Conservation (phyloP, 768 basidiomycete species). For the Crepidotus variabilis region DNA sequence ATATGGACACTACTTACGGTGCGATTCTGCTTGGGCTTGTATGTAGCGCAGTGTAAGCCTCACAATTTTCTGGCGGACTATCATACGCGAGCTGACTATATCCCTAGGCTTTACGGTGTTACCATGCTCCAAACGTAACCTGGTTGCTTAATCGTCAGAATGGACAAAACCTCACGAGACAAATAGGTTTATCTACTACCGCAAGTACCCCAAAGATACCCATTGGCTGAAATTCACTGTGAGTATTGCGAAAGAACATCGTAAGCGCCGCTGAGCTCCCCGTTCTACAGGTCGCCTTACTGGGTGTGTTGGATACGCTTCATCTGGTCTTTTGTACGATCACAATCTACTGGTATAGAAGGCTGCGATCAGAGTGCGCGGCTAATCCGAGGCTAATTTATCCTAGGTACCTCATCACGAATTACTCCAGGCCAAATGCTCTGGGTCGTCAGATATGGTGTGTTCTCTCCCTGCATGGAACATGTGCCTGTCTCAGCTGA, state of each 20-base stretch:
- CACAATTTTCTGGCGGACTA: no score
- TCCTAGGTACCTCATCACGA: conserved; percentile 42
- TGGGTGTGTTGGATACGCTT: conserved; percentile 40
- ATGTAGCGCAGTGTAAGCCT: conserved; percentile 38
- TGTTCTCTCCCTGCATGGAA: conserved; percentile 6
- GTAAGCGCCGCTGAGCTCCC: not conserved
- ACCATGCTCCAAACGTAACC: conserved; percentile 41
- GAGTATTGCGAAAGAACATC: conserved; percentile 5
- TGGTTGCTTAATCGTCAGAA: conserved; percentile 12
- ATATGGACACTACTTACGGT: conserved; percentile 44
- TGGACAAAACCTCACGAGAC: not conserved
- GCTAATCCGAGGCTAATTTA: not conserved
- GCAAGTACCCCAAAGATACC: conserved; percentile 38
- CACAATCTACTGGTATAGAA: conserved; percentile 42
- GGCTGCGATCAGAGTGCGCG: not conserved
- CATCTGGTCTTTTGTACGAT: conserved; percentile 43
- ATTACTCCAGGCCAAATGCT: conserved; percentile 35
- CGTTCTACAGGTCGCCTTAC: conserved; percentile 28
- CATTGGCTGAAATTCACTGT: conserved; percentile 37
- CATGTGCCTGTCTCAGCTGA: not conserved
- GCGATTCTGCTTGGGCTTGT: conserved; percentile 43
- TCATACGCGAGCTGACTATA: not conserved
- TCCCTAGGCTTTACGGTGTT: conserved; percentile 43
- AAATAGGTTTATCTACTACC: conserved; percentile 37
- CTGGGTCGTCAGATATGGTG: conserved; percentile 38